phyloP scores from a whole-genome alignment of 306 rosid genomes.

The Prunus campanulata region DNA sequence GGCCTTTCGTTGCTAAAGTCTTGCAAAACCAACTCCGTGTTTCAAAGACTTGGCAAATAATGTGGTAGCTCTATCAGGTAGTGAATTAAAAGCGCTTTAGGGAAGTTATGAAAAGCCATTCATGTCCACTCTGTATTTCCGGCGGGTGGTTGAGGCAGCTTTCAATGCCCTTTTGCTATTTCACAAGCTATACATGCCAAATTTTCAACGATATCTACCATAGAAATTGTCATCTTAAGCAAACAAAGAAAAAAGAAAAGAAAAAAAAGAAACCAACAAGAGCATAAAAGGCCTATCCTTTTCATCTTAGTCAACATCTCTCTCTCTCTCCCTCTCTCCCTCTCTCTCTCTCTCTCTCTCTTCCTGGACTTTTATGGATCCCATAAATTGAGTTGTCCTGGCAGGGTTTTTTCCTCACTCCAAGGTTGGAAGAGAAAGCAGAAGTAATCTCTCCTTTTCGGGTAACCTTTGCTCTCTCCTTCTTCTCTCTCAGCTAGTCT shows the following conservation, averaged over 20 bases:
- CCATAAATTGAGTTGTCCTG: slow-evolving; percentile 42
- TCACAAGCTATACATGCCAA: slow-evolving; percentile 9
- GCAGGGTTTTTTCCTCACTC: slow-evolving; percentile 9
- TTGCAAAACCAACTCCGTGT: background rate
- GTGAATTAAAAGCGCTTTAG: background rate
- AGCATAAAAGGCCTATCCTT: background rate
- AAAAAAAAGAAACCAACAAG: background rate
- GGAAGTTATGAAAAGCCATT: slow-evolving; percentile 14
- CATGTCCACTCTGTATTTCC: slow-evolving; percentile 34
- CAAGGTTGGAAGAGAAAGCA: background rate
- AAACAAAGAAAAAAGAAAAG: background rate
- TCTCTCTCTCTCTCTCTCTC: background rate
- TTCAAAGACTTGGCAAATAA: background rate
- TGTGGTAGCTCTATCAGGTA: background rate
- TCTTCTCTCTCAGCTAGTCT: background rate
- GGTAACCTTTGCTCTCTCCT: background rate
- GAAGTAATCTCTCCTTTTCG: background rate
- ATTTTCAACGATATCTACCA: slow-evolving; percentile 35
- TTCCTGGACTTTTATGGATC: slow-evolving; percentile 9
- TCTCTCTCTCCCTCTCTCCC: background rate
- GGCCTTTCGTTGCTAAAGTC: too few species aligned
- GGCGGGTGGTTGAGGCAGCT: slow-evolving; percentile 51
- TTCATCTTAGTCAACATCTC: background rate
- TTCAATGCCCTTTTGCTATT: slow-evolving; percentile 29
- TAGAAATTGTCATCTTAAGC: background rate